Percentiles rank a stretch among this genome's conserved stretches.
Conservation (phyloP, 2,329 filamentous ascomycete genomes). For the Cladosporium sp. region DNA sequence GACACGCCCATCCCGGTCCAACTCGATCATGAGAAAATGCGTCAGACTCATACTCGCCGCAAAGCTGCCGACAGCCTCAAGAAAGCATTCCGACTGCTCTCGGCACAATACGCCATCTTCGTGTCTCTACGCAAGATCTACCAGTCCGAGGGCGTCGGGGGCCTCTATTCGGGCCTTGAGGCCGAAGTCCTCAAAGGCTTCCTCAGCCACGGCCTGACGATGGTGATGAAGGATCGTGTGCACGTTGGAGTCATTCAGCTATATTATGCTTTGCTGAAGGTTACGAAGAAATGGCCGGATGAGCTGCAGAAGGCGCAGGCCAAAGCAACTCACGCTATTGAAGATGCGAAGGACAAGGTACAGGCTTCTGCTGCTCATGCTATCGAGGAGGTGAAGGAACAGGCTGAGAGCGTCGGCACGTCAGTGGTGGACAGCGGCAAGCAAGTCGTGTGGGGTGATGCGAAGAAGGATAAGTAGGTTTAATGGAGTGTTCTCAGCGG, state of each 20-base stretch:
- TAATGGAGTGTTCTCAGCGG: neutral
- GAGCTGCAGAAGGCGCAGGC: conserved; percentile 40
- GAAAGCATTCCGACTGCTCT: conserved; percentile 28
- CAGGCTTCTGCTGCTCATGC: conserved; percentile 23
- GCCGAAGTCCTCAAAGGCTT: conserved; percentile 82
- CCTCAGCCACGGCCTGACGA: conserved; percentile 82
- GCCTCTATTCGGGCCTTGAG: conserved; percentile 74
- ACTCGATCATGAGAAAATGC: conserved; percentile 27
- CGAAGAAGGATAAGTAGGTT: conserved; percentile 19
- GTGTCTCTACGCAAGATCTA: conserved; percentile 38
- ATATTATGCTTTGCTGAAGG: conserved; percentile 66
- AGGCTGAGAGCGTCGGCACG: conserved; percentile 35
- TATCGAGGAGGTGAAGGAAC: conserved; percentile 34
- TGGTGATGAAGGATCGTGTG: conserved; percentile 79
- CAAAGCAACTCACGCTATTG: neutral
- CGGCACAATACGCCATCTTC: conserved; percentile 35
- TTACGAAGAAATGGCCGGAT: conserved; percentile 45
- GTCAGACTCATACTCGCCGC: conserved; percentile 12
- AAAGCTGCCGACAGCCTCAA: conserved; percentile 15
- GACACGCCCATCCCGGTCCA: conserved; percentile 22
- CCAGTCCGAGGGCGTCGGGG: conserved; percentile 62
- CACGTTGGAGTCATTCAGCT: conserved; percentile 70
- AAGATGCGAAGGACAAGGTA: conserved; percentile 20
- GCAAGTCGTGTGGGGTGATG: conserved; percentile 26
- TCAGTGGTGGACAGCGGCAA: conserved; percentile 27